Evolutionary conservation across 148 eudicot species (phyloP).

Genomic region (Linanthus parryae): DNA sequence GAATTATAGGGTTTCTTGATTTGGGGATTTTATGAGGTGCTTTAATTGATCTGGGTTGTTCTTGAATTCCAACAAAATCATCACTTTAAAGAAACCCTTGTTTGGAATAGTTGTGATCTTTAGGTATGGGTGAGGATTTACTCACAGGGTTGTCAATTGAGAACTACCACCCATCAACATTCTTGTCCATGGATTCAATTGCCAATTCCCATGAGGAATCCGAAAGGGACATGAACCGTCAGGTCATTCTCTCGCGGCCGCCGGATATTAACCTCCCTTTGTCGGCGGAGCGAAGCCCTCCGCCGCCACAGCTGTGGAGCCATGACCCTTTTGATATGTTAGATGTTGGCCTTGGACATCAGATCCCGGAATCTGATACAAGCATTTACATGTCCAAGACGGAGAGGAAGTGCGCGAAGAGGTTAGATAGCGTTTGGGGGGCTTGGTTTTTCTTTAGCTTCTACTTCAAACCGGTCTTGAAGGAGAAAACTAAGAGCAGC

Average conservation of each 20-base stretch:
- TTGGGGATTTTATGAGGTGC: too few species aligned
- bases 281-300: conserved; percentile 48
- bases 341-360: conserved; percentile 57
- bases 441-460: conserved; percentile 78
- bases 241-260: conserved; percentile 34
- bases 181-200: conserved; percentile 67
- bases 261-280: conserved; percentile 69
- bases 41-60: too few species aligned
- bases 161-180: conserved; percentile 47
- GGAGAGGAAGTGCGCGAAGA: conserved; percentile 56
- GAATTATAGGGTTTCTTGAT: too few species aligned
- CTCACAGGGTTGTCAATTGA: conserved; percentile 63
- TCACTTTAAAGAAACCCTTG: too few species aligned
- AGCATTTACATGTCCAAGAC: conserved; percentile 41
- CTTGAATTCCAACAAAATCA: too few species aligned
- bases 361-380: conserved; percentile 45
- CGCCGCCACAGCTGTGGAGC: conserved; percentile 48
- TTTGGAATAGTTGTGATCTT: too few species aligned
- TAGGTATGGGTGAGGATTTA: conserved; percentile 51
- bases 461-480: conserved; percentile 62
- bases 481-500: conserved; percentile 53
- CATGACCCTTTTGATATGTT: conserved; percentile 57
- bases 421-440: conserved; percentile 72
- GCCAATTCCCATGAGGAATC: conserved; percentile 59
- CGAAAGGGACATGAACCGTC: conserved; percentile 50